Evolutionary conservation across 2,329 filamentous ascomycete species (phyloP).

Genomic region (Arthrobotrys iridis): DNA sequence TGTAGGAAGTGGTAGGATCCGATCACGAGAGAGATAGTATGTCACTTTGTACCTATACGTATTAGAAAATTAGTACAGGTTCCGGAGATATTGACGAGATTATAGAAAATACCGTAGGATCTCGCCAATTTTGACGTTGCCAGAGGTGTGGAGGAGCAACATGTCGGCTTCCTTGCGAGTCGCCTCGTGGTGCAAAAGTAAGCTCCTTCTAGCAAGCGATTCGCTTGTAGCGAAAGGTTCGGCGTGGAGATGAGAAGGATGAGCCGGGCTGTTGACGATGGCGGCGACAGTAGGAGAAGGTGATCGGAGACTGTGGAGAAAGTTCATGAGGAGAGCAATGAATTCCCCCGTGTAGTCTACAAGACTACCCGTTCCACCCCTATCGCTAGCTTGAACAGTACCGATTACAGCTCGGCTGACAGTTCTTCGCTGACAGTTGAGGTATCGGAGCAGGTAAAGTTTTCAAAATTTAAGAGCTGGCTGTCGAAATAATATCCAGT

Average conservation of each 20-base stretch:
- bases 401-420: background rate
- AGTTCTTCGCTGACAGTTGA: background rate
- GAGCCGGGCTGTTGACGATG: conserved; percentile 47
- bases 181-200: conserved; percentile 44
- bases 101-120: conserved; percentile 76
- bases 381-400: background rate
- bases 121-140: conserved; percentile 92
- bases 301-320: conserved; percentile 41
- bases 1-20: conserved; percentile 85
- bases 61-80: background rate
- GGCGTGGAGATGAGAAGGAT: conserved; percentile 30
- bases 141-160: conserved; percentile 90
- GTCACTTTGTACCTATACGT: conserved; percentile 76
- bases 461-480: background rate
- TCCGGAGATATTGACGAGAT: background rate
- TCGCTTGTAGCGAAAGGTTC: conserved; percentile 34
- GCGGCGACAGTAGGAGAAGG: conserved; percentile 47
- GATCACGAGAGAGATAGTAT: conserved; percentile 88
- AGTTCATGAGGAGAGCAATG: conserved; percentile 36
- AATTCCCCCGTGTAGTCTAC: background rate
- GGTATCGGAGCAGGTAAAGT: background rate
- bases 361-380: conserved; percentile 18
- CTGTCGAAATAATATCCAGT: background rate
- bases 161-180: conserved; percentile 65
- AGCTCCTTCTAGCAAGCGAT: conserved; percentile 37